Conservation (phyloP, 768 basidiomycete species). For the Xerocomellus dryophilus region DNA sequence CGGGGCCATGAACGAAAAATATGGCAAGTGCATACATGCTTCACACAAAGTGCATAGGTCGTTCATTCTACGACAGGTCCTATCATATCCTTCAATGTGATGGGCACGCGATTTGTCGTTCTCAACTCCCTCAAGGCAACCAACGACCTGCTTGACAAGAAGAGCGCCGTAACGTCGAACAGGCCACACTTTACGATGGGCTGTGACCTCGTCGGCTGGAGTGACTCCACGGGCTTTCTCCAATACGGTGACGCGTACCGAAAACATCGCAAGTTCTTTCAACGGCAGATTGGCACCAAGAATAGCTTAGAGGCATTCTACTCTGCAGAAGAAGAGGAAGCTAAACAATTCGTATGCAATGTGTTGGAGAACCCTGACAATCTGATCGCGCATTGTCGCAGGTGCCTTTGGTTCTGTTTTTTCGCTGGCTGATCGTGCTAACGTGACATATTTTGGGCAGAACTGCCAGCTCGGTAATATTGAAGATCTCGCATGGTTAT, state of each 20-base stretch:
- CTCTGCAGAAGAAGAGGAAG: not conserved
- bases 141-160: conserved; percentile 12
- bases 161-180: conserved; percentile 1
- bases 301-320: conserved; percentile 2
- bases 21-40: conserved; percentile 36
- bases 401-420: not conserved
- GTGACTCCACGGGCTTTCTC: not conserved
- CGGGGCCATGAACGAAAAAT: conserved; percentile 37
- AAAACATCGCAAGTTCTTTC: conserved; percentile 5
- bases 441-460: conserved; percentile 16
- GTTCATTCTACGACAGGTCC: conserved; percentile 15
- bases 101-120: conserved; percentile 46
- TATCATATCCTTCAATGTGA: conserved; percentile 16
- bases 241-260: conserved; percentile 6
- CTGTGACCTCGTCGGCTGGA: conserved; percentile 21
- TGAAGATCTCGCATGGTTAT: conserved; percentile 35
- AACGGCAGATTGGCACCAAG: conserved; percentile 2
- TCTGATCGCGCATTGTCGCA: not conserved
- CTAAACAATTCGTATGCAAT: not conserved
- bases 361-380: conserved; percentile 1
- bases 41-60: not conserved
- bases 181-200: conserved; percentile 7
- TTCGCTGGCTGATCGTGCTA: no score
- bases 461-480: conserved; percentile 33
- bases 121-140: conserved; percentile 43